Percentiles rank a stretch among this genome's conserved stretches.
Evolutionary conservation across 2,329 filamentous ascomycete genomes (phyloP).

Genomic region (Hypocrella siamensis): DNA sequence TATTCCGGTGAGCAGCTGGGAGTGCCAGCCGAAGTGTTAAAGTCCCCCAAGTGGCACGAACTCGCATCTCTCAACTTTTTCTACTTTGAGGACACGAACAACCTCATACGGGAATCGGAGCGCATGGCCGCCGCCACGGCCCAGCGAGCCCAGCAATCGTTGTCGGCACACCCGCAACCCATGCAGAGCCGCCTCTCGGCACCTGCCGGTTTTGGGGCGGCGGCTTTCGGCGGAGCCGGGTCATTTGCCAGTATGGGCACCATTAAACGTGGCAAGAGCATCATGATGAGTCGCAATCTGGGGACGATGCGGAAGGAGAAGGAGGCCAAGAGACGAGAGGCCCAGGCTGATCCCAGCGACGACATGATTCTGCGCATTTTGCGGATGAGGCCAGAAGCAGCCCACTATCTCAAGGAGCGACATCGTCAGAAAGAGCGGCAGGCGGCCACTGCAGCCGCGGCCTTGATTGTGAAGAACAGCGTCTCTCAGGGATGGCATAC

Average conservation of each 20-base stretch:
- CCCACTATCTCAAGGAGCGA: slow-evolving; percentile 73
- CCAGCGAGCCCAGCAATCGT: slow-evolving; percentile 56
- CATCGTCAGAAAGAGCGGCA: slow-evolving; percentile 89
- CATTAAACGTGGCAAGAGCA: slow-evolving; percentile 54
- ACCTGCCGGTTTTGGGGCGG: slow-evolving; percentile 30
- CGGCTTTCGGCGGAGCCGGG: slow-evolving; percentile 17
- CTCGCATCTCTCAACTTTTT: slow-evolving; percentile 95
- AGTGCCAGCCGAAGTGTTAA: slow-evolving; percentile 79
- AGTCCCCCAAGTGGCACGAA: slow-evolving; percentile 96
- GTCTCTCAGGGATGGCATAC: slow-evolving; percentile 42
- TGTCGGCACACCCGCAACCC: slow-evolving; percentile 37
- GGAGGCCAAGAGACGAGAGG: slow-evolving; percentile 88
- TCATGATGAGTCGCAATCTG: slow-evolving; percentile 87
- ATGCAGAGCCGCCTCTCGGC: slow-evolving; percentile 54
- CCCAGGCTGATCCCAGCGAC: slow-evolving; percentile 90
- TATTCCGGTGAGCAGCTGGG: slow-evolving; percentile 66
- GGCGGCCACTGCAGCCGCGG: slow-evolving; percentile 76
- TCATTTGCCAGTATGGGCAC: slow-evolving; percentile 52
- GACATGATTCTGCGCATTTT: slow-evolving; percentile 96
- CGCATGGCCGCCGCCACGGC: slow-evolving; percentile 83
- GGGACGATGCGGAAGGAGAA: slow-evolving; percentile 95
- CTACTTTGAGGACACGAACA: slow-evolving; percentile 87
- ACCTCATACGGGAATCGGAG: slow-evolving; percentile 87
- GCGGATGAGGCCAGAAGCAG: slow-evolving; percentile 85
- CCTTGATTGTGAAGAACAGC: slow-evolving; percentile 89